Conservation (phyloP, 805 yeast species). For the Candida sphagnicola region DNA sequence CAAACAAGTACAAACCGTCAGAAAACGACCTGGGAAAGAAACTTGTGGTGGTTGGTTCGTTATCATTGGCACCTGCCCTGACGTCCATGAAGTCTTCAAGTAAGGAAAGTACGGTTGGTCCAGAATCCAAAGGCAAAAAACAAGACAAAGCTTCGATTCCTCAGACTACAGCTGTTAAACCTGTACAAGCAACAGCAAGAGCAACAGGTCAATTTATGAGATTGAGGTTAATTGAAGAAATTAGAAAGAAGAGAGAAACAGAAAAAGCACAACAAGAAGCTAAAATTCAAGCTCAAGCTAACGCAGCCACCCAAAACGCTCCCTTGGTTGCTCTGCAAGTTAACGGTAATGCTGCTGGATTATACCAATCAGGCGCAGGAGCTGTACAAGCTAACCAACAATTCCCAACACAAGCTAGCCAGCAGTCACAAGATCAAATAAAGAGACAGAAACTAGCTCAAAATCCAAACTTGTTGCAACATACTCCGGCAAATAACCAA, state of each 20-base stretch:
- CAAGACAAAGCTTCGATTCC: conserved; percentile 13
- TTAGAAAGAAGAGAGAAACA: conserved; percentile 59
- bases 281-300: conserved; percentile 34
- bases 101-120: conserved; percentile 22
- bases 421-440: conserved; percentile 1
- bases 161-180: conserved; percentile 10
- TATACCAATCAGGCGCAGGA: conserved; percentile 5
- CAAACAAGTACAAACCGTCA: conserved; percentile 34
- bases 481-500: conserved; percentile 1
- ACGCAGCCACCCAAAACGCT: conserved; percentile 6
- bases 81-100: conserved; percentile 12
- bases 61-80: conserved; percentile 15
- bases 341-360: background rate
- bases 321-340: conserved; percentile 1
- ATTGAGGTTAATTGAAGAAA: conserved; percentile 82
- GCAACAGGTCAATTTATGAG: conserved; percentile 72
- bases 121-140: conserved; percentile 25
- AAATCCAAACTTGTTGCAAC: conserved; percentile 4
- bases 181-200: conserved; percentile 9
- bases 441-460: conserved; percentile 8
- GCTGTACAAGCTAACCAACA: conserved; percentile 4
- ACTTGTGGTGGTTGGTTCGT: conserved; percentile 35
- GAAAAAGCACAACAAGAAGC: conserved; percentile 41
- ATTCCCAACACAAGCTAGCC: background rate
- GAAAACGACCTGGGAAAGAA: conserved; percentile 36